Conservation (phyloP, 805 yeast species). For the Yamadazyma takamatsuzukensis region DNA sequence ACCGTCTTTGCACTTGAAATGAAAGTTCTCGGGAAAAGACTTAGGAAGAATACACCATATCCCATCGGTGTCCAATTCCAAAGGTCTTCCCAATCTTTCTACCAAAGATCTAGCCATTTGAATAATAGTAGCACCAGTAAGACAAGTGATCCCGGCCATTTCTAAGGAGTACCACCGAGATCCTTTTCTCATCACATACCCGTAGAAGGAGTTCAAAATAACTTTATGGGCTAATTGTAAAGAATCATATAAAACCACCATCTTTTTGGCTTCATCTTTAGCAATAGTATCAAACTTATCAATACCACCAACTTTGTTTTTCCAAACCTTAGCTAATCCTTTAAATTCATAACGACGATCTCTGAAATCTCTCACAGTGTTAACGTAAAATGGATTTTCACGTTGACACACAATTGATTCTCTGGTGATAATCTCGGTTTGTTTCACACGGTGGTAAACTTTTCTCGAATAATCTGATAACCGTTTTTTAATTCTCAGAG, state of each 20-base stretch:
- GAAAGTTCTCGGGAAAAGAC: constrained; percentile 87
- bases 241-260: constrained; percentile 91
- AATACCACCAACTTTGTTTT: constrained; percentile 64
- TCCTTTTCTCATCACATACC: constrained; percentile 98
- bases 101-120: constrained; percentile 94
- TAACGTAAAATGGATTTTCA: constrained; percentile 94
- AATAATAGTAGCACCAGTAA: constrained; percentile 96
- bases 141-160: constrained; percentile 99
- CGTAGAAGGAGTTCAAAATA: constrained; percentile 92
- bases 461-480: constrained; percentile 81
- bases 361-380: constrained; percentile 91
- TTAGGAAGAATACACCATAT: constrained; percentile 97
- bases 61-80: constrained; percentile 98
- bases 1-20: constrained; percentile 70
- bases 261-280: constrained; percentile 87
- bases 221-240: constrained; percentile 96
- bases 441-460: constrained; percentile 76
- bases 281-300: constrained; percentile 48
- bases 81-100: constrained; percentile 89
- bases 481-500: constrained; percentile 67
- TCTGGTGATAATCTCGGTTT: constrained; percentile 78
- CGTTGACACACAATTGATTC: constrained; percentile 96
- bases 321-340: constrained; percentile 92
- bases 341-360: constrained; percentile 96
- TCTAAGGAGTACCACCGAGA: constrained; percentile 99